A percentile compares a stretch with the other conserved stretches of the same genome.
Conservation (phyloP, 257 asterid genomes). For the Solanum tarapatanum region DNA sequence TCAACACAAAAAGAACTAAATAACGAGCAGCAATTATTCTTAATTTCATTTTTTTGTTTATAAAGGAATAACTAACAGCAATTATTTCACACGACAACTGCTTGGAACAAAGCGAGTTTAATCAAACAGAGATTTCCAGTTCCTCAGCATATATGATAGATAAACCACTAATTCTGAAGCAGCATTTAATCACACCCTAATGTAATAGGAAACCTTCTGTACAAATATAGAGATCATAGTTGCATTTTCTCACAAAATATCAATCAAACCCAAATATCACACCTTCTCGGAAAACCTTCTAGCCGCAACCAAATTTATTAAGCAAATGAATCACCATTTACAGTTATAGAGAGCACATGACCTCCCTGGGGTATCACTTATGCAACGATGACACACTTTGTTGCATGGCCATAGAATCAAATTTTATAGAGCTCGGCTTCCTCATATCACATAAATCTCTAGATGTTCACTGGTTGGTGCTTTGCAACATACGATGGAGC, state of each 20-base stretch:
- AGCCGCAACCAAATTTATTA: not conserved
- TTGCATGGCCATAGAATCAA: not conserved
- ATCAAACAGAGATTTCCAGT: not conserved
- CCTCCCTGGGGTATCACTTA: not conserved
- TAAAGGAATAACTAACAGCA: not conserved
- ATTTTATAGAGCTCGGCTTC: not conserved
- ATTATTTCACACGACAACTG: not conserved
- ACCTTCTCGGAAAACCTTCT: not conserved
- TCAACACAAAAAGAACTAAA: not conserved
- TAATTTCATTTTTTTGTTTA: not conserved
- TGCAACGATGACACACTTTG: not conserved
- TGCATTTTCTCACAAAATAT: not conserved
- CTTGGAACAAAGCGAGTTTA: not conserved
- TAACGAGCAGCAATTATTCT: not conserved
- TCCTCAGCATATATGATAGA: not conserved
- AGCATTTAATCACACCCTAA: not conserved
- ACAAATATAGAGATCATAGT: not conserved
- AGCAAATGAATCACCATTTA: not conserved
- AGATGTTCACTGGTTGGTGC: not conserved
- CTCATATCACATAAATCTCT: not conserved
- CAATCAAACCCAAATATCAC: not conserved
- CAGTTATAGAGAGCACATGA: not conserved
- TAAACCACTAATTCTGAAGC: not conserved
- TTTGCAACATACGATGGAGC: not conserved
- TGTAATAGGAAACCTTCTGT: not conserved